Evolutionary conservation across 768 basidiomycete species (phyloP), one percentile per base, ranked within the genome.

Genomic region (Ramaria rubella): DNA sequence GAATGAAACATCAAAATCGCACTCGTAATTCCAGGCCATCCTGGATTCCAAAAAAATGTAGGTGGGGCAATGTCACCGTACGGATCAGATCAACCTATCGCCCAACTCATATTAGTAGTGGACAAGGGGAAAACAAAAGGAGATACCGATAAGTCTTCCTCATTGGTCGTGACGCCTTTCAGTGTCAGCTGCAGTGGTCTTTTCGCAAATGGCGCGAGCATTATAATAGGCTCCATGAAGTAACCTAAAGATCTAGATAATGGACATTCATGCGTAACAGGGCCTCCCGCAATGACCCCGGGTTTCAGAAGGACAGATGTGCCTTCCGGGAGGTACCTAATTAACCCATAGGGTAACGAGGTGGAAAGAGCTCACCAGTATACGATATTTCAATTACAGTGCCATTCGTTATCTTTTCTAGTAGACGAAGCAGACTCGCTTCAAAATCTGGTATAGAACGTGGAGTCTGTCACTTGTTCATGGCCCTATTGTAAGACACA

Each of bases 351-450:
- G 6, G 36, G 38, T 23, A 24, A 42, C 19, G 36, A 53, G 19
- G 49, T 53, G 15, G 30, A 11, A 52, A 30, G n/a, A 9, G 61
- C 81, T 54, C 61, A 87, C 94, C 95, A 21, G 96, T 98, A 6
- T 94, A 86, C 2, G 93, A 95, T 51, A 99, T 98, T 69, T 98
- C 96, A 59, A 98, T 88, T 27, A 90, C 73, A 5, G 90, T 90
- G 2, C 95, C 96, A 77, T 98, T 97, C 3, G 93, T 94, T 3
- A 90, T 75, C 63, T 90, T 92, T 68, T 97, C 94, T 31, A 97
- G 64, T 15, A 98, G 72, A 45, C 95, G 77, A 42, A 99, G 70
- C 24, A 97, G 77, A 65, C 89, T 94, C 48, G 95, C 83, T 75
- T 99, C 96, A 70, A 86, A 95, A 69, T 98, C 94, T 91, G 63